phyloP scores from a whole-genome alignment of 2,329 filamentous ascomycete genomes.

The Colletotrichum phormii region DNA sequence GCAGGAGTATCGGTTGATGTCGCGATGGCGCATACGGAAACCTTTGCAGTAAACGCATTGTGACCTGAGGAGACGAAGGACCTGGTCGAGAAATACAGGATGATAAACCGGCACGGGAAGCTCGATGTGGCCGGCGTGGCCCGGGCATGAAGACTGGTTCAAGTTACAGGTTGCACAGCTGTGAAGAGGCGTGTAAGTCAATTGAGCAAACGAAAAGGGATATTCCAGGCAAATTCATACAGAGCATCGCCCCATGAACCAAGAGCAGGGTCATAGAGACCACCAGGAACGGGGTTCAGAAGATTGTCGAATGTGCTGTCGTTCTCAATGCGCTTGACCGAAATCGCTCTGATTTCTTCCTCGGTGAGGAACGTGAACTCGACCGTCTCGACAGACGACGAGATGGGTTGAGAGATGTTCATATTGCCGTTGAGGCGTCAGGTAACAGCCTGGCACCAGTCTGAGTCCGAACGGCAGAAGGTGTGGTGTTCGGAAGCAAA shows the following conservation, averaged over 20 bases:
- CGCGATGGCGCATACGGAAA: constrained; percentile 81
- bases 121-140: constrained; percentile 95
- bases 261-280: constrained; percentile 91
- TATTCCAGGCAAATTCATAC: constrained; percentile 63
- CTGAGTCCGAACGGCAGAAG: constrained; percentile 16
- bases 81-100: constrained; percentile 95
- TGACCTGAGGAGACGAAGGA: constrained; percentile 84
- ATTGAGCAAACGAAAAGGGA: constrained; percentile 1
- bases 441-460: constrained; percentile 23
- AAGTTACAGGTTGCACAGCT: constrained; percentile 95
- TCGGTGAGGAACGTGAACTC: constrained; percentile 89
- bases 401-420: constrained; percentile 84
- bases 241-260: constrained; percentile 88
- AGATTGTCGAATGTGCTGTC: constrained; percentile 94
- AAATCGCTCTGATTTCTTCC: constrained; percentile 87
- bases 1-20: constrained; percentile 83
- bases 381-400: constrained; percentile 86
- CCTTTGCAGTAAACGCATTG: constrained; percentile 93
- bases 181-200: constrained; percentile 37
- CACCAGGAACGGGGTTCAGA: constrained; percentile 88
- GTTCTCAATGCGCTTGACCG: constrained; percentile 94
- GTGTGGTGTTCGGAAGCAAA: constrained; percentile 16
- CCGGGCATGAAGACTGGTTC: constrained; percentile 83
- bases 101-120: constrained; percentile 95
- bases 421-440: constrained; percentile 52